These are phyloP conservation scores for Globisporangium echinulatum DNA, from an alignment of 352 stramenopile species.

Conservation along the genomic window DNA sequence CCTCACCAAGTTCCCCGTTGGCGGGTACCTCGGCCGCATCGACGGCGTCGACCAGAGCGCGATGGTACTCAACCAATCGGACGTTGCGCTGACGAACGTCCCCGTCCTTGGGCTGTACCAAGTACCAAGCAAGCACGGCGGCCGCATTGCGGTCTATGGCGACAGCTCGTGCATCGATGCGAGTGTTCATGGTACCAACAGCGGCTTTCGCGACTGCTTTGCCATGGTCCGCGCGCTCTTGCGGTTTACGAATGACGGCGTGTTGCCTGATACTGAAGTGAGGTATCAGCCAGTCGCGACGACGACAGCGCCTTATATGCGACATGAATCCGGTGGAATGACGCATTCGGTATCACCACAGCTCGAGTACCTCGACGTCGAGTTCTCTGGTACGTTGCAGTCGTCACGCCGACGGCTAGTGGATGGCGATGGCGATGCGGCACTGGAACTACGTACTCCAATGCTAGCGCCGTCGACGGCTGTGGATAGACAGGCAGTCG, in stretches of 20 bases:
- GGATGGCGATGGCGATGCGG: conserved; percentile 5
- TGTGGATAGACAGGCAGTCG: not conserved
- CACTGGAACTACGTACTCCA: conserved; percentile 17
- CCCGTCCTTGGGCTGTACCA: conserved; percentile 65
- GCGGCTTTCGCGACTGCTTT: conserved; percentile 53
- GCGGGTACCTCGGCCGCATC: conserved; percentile 52
- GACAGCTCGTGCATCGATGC: conserved; percentile 71
- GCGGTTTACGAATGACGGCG: conserved; percentile 48
- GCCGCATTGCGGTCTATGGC: conserved; percentile 69
- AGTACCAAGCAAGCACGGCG: conserved; percentile 45
- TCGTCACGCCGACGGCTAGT: not conserved
- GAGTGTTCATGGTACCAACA: conserved; percentile 29
- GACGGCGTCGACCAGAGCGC: conserved; percentile 49
- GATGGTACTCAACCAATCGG: conserved; percentile 40
- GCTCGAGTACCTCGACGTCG: conserved; percentile 27
- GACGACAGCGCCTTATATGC: not conserved
- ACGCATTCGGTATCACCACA: not conserved
- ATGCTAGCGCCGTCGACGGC: not conserved
- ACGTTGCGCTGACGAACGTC: conserved; percentile 24
- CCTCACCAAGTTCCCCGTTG: conserved; percentile 59
- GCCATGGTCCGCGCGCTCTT: conserved; percentile 51
- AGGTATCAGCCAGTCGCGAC: not conserved
- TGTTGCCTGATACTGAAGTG: conserved; percentile 9
- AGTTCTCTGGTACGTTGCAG: conserved; percentile 21
- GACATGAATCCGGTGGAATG: conserved; percentile 2